Percentiles rank a stretch among this genome's conserved stretches.
Conservation (phyloP, 805 yeast genomes). For the Candida orba region DNA sequence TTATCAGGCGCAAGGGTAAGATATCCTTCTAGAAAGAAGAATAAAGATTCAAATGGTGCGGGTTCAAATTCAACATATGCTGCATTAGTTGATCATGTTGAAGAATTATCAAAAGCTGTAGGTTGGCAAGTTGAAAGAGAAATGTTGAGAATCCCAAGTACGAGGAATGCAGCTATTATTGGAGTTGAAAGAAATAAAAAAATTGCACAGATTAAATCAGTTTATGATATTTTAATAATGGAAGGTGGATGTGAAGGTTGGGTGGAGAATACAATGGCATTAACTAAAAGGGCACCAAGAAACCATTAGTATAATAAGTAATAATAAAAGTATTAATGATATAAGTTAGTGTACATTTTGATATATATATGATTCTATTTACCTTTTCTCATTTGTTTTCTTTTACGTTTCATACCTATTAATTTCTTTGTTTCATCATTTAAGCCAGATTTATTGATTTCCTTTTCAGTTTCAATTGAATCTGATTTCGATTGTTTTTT, state of each 20-base stretch:
- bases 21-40: conserved; percentile 40
- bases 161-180: conserved; percentile 85
- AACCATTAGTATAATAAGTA: conserved; percentile 42
- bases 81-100: conserved; percentile 80
- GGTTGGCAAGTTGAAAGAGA: conserved; percentile 89
- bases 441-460: conserved; percentile 28
- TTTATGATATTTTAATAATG: conserved; percentile 54
- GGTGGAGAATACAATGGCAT: conserved; percentile 72
- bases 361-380: background rate
- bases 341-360: no score
- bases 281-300: conserved; percentile 66
- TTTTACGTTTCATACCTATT: conserved; percentile 64
- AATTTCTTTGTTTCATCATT: conserved; percentile 53
- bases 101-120: conserved; percentile 50
- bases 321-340: no score
- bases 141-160: conserved; percentile 87
- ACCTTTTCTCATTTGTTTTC: conserved; percentile 34
- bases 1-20: conserved; percentile 70
- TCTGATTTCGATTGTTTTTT: conserved; percentile 10
- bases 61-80: conserved; percentile 61
- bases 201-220: conserved; percentile 24
- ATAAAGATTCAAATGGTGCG: conserved; percentile 5
- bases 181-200: conserved; percentile 43
- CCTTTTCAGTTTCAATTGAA: conserved; percentile 5
- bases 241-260: conserved; percentile 92